Conservation (phyloP, 306 rosid species). For the Oemleria cerasiformis region DNA sequence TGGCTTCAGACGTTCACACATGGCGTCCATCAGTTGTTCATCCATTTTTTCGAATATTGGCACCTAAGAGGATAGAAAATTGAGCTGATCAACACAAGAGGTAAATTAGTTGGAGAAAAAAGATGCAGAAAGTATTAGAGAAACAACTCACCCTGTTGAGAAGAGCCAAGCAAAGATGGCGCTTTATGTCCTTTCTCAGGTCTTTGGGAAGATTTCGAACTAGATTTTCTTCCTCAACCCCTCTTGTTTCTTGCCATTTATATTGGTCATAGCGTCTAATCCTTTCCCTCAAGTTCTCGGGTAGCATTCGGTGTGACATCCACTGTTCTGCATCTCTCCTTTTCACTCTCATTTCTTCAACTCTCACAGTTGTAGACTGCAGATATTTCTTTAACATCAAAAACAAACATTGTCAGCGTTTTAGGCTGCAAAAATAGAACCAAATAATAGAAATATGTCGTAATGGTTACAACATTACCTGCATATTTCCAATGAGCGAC, state of each 20-base stretch:
- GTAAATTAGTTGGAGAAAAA: not conserved
- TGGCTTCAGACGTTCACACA: conserved; percentile 76
- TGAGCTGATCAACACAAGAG: conserved; percentile 3
- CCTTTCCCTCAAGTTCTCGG: conserved; percentile 55
- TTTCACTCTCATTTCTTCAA: conserved; percentile 83
- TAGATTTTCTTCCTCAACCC: conserved; percentile 72
- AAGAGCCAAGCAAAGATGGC: conserved; percentile 72
- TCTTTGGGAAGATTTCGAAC: conserved; percentile 80
- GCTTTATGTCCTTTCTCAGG: conserved; percentile 78
- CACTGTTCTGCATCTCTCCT: conserved; percentile 81
- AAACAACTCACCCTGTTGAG: conserved; percentile 56
- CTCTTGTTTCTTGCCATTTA: conserved; percentile 94
- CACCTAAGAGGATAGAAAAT: conserved; percentile 43
- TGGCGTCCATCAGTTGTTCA: conserved; percentile 62
- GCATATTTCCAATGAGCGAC: conserved; percentile 85
- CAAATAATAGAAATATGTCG: too few relatives aligned
- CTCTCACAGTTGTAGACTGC: conserved; percentile 75
- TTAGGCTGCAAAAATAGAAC: not conserved
- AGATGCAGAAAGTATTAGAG: not conserved
- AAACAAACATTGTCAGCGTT: not conserved
- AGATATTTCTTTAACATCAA: conserved; percentile 59
- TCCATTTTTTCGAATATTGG: conserved; percentile 68
- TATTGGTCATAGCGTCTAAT: conserved; percentile 74
- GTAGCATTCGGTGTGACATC: conserved; percentile 95
- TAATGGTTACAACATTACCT: conserved; percentile 39